Evolutionary conservation across 768 basidiomycete genomes (phyloP).

Genomic region (Kwoniella newhampshirensis): DNA sequence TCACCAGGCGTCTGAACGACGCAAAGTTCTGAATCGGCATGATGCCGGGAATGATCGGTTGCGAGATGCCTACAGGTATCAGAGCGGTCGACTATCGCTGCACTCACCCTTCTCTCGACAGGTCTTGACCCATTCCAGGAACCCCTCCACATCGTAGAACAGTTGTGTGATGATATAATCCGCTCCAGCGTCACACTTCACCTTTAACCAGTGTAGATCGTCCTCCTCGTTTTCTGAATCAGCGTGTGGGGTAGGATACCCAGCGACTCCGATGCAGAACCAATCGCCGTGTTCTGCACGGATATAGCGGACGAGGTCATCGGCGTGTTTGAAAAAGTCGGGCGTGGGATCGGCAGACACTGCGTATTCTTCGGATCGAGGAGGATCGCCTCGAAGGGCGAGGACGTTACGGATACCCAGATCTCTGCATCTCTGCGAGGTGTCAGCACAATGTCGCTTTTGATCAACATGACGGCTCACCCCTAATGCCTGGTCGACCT

Average conservation of each 20-base stretch:
- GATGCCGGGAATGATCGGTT: conserved; percentile 90
- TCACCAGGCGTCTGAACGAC: conserved; percentile 86
- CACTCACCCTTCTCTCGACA: conserved; percentile 69
- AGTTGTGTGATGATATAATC: conserved; percentile 95
- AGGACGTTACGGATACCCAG: conserved; percentile 84
- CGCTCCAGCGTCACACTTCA: conserved; percentile 90
- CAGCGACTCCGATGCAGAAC: conserved; percentile 95
- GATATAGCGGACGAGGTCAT: conserved; percentile 90
- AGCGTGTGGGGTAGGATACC: conserved; percentile 65
- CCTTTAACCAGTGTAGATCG: conserved; percentile 66
- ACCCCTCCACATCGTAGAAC: conserved; percentile 92
- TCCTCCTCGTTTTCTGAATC: conserved; percentile 56
- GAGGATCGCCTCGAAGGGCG: conserved; percentile 92
- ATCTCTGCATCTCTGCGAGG: conserved; percentile 66
- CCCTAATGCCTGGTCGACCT: conserved; percentile 48
- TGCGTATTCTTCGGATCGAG: conserved; percentile 80
- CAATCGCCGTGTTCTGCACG: conserved; percentile 74
- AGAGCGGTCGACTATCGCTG: conserved; percentile 3
- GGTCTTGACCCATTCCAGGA: conserved; percentile 72
- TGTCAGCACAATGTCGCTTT: not conserved
- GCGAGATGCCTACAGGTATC: conserved; percentile 66
- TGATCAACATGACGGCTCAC: conserved; percentile 31
- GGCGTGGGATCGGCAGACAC: conserved; percentile 26
- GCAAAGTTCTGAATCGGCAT: conserved; percentile 98
- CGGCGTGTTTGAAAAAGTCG: conserved; percentile 67